Base-by-base conservation (phyloP, 108 stramenopile genomes). In the Discostella pseudostelligera region DNA sequence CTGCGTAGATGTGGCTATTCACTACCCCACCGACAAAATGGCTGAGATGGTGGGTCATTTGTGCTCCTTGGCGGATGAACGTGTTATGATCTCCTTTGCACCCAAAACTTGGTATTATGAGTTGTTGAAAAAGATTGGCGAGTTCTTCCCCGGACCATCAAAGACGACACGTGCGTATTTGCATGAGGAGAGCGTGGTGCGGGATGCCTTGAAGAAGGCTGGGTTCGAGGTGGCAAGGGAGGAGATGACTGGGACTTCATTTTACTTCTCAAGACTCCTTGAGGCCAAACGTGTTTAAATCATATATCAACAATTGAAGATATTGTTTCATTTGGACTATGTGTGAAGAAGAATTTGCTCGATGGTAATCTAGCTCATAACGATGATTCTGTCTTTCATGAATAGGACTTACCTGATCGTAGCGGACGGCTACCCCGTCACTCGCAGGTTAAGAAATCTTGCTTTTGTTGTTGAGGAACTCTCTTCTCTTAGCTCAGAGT, bases 1-100 rank as follows among this genome's bases (percentile, higher is more conserved):
- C 9, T 98, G 97, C 65, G 94, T 98, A 13, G 97, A 98, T 76
- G 97, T 98, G 46, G 96, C 96, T 53, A 98, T 98, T 71, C 97
- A 98, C 69, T 98, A 98, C 80, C 97, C 97, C 35, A 90, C 94
- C 0, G 94, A 94, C 0, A 96, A 97, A 67, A 95, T 97, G 94
- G 60, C 80, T 24, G 93, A 92, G 46, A 95, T 97, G 94, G 88
- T 97, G 8, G 76, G 53, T 50, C 89, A 94, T 73, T 79, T 98
- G 51, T 95, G 95, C 72, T 74, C 78, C 47, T 64, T 98, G 55
- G 73, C 96, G 4, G 81, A 88, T 16, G 83, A 91, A 39, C 82
- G 94, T 59, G 85, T 98, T 14, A 81, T 96, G 28, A 87, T 97
- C 57, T 94, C 93, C 16, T 98, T 98, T 69, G 97, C 97, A 22